Base-by-base conservation (phyloP, 805 yeast species). In the Schwanniomyces yamadae region DNA sequence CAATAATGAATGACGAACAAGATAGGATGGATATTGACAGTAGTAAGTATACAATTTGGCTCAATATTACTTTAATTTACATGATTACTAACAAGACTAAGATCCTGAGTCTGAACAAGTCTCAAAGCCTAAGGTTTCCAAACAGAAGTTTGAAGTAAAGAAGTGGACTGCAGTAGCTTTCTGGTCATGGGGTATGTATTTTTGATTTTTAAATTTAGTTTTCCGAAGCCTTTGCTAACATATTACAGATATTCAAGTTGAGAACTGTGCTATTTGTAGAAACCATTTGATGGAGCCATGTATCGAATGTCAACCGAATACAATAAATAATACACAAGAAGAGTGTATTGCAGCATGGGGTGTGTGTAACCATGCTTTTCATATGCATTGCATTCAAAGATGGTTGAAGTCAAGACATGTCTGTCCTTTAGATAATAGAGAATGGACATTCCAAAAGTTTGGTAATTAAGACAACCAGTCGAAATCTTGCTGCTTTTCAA, bases 151-250 rank as follows among this genome's bases (percentile, higher is more conserved):
- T 52, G 97, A 91, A 58, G 90, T 93, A 26, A 86, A 88, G 57
- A 93, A 90, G 69, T 91, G 99, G 98, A 89, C 96, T 10, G 98
- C 98, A 0, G 99, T 93, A 32, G 98, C 98, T n/a, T 88, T 93
- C 58, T 93, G 99, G 99, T 88, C 97, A 0, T 93, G 99, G 99
- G 96, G 75, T 66, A 69, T 55, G 67, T 69, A 40, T 52, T 53
- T 17, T n/a, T n/a, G n/a, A 13, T 20, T 12, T 23, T 7, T 9
- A 31, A 22, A 9, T 10, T 5, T 17, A 19, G 21, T 10, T 3
- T n/a, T n/a, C n/a, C n/a, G n/a, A n/a, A n/a, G n/a, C n/a, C n/a
- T n/a, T n/a, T 49, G 49, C 55, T 55, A 49, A 49, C 49, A 23
- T 19, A 15, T 15, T 37, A 22, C 41, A 68, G 77, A 88, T 63